Base-by-base conservation (phyloP, 148 eudicot genomes). In the Polygonum aviculare region DNA sequence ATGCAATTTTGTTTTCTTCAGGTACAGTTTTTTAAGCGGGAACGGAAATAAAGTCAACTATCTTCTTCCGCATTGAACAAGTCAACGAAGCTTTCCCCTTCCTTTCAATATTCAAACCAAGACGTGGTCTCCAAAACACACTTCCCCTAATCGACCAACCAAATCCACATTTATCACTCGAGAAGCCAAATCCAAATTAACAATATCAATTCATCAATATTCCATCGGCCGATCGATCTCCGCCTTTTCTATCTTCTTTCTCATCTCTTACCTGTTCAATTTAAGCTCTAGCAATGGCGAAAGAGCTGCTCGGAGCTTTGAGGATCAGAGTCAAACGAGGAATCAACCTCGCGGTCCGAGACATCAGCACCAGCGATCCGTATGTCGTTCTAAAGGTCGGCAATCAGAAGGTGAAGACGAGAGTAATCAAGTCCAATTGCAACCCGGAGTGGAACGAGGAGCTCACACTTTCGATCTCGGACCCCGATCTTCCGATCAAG, bases 381-480 rank as follows among this genome's bases (percentile, higher is more conserved):
- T 78, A 78, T 39, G 79, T 78, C 1, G 79, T 78, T 47, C 18
- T 78, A 38, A 78, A 44, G 31, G 31, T 78, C 48, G 79, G 79
- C 3, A 49, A 71, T 15, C 87, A 88, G 89, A 88, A 71, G 76
- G 40, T 86, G 79, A 88, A 86, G 80, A 88, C 91, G 60, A 85
- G 83, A 47, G 86, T 86, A 12, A 77, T 88, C 31, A 78, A 75
- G 57, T 81, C 75, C 67, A 79, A 86, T 69, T 73, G 80, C 19
- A 88, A 88, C 76, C 91, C 91, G 11, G 87, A 80, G 41, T 88
- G 91, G 89, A 86, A 88, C 70, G 89, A 88, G 72, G 91, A 84
- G 63, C 75, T 86, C 49, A 88, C 89, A n/a, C 85, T 88, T 76
- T 81, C 84, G 4, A 59, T 88, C 21, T 57, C 82, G 38, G 87